Evolutionary conservation across 768 basidiomycete species (phyloP).

Genomic region (Crassisporium funariophilum): DNA sequence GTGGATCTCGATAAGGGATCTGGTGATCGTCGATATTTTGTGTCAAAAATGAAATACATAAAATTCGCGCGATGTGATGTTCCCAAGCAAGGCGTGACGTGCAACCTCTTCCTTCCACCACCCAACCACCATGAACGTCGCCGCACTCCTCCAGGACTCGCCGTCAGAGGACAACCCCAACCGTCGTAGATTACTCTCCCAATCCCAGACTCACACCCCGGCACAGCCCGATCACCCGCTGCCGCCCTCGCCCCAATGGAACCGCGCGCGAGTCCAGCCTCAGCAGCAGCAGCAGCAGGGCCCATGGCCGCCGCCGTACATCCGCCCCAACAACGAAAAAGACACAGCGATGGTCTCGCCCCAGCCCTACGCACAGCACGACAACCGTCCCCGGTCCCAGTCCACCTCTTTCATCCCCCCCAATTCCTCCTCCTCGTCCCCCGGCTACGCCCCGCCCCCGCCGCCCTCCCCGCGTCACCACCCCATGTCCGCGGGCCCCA

Average conservation of each 20-base stretch:
- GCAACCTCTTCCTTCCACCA: background rate
- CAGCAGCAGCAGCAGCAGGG: background rate
- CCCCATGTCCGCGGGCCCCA: conserved; percentile 3
- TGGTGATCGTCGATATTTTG: conserved; percentile 20
- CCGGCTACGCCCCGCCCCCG: conserved; percentile 10
- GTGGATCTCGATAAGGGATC: conserved; percentile 23
- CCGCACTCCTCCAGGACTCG: conserved; percentile 67
- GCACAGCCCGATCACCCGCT: background rate
- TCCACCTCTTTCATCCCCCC: background rate
- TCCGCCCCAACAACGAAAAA: conserved; percentile 3
- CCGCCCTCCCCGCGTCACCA: conserved; percentile 7
- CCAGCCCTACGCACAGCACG: background rate
- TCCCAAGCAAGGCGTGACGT: background rate
- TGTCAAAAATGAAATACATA: conserved; percentile 13
- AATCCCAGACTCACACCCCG: background rate
- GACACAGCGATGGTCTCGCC: background rate
- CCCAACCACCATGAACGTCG: conserved; percentile 59
- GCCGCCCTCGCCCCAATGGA: too few species aligned
- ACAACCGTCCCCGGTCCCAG: background rate
- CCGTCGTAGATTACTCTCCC: background rate
- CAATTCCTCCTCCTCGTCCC: too few species aligned
- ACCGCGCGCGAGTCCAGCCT: background rate
- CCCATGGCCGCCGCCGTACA: conserved; percentile 7
- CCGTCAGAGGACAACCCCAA: conserved; percentile 52
- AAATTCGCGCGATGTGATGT: too few species aligned